Base-by-base conservation (phyloP, 768 basidiomycete species). In the Leccinum arenicola region DNA sequence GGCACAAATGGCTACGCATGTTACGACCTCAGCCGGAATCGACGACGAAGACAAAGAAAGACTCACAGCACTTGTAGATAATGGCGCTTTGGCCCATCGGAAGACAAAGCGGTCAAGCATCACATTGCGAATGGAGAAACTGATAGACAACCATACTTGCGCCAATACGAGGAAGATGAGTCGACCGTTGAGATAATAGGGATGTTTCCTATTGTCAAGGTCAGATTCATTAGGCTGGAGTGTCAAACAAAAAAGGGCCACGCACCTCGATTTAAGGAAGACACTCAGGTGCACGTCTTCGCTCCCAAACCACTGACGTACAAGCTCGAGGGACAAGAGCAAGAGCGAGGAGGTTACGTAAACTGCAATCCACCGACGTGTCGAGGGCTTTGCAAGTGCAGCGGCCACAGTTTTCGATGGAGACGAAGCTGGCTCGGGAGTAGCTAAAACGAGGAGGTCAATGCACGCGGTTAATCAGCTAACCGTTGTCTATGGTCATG, bases 131-230 rank as follows among this genome's bases (percentile, higher is more conserved):
- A 87, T 68, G 2, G 78, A 71, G 61, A 80, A 89, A 2, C 76
- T 74, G 7, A 73, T 47, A 0, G 83, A 82, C 9, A 80, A 65
- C 45, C 74, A 73, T 3, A 77, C 10, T 66, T 91, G 89, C 0
- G 83, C 78, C 50, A 82, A 62, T 25, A 83, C 54, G 17, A 89
- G 68, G 66, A 88, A 88, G 8, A 91, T 61, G 6, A 89, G 73
- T 17, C 83, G 82, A 1, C 87, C 88, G 55, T 90, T 90, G 21
- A 91, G 76, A 65, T 89, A 86, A 62, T 84, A 82, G 0, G 88
- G 88, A 60, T 91, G 87, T 72, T 87, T 90, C 66, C 88, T 90
- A 61, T 49, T 40, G 45, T 21, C 0, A n/a, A 3, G 38, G 48
- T 52, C 11, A 45, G 10, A 23, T 45, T 4, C 9, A 58, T 48